A percentile compares a stretch with the other conserved stretches of the same genome.
These are phyloP conservation scores for Aspergillus funiculosus DNA, from an alignment of 495 filamentous ascomycete genomes.

Conservation along the genomic window DNA sequence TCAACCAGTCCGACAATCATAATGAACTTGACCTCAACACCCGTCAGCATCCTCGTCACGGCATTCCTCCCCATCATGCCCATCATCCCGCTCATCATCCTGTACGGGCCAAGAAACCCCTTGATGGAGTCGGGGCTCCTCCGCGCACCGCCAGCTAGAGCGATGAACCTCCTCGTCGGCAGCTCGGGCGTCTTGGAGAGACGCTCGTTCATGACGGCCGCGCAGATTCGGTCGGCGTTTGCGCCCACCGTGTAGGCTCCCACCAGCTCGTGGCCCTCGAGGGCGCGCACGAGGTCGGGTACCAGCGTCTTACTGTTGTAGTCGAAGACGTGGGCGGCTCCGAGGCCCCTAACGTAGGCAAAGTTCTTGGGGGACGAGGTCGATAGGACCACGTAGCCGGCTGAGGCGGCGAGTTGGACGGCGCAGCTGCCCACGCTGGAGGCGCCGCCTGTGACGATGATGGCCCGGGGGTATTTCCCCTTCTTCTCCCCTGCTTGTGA, in stretches of 20 bases:
- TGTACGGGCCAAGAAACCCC: too few relatives aligned
- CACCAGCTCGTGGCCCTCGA: conserved; percentile 3
- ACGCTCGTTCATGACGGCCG: not conserved
- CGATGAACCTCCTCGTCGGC: not conserved
- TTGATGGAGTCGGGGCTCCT: too few relatives aligned
- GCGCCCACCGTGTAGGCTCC: not conserved
- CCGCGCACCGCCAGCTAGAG: not conserved
- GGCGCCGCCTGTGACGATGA: conserved; percentile 57
- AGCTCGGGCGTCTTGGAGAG: too few relatives aligned
- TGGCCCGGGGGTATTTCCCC: conserved; percentile 22
- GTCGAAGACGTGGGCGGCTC: conserved; percentile 53
- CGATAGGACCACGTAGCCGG: conserved; percentile 53
- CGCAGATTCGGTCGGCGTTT: not conserved
- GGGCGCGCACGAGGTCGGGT: conserved; percentile 17
- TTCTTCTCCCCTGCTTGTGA: conserved; percentile 5
- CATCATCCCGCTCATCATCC: not conserved
- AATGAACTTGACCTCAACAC: not conserved
- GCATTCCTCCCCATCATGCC: too few relatives aligned
- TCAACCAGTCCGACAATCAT: not conserved
- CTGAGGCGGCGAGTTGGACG: conserved; percentile 54
- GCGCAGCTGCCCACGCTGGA: conserved; percentile 53
- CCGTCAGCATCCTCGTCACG: too few relatives aligned
- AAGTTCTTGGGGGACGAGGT: conserved; percentile 52
- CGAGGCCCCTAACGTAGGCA: conserved; percentile 45
- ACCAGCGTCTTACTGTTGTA: conserved; percentile 40